These are phyloP conservation scores for Paramecium caudatum DNA, from an alignment of 73 alveolate species.

Conservation along the genomic window DNA sequence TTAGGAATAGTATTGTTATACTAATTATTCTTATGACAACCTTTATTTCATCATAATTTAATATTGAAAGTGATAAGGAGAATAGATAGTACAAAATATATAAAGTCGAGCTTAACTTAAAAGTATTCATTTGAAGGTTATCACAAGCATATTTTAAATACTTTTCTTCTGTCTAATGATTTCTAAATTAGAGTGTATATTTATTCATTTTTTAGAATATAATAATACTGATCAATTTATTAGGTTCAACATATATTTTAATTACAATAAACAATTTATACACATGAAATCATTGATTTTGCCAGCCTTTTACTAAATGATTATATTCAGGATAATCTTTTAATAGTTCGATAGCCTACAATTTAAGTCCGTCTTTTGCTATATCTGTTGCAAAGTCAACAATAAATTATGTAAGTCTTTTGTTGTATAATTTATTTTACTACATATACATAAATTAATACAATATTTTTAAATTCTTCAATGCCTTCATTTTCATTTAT, in stretches of 20 bases:
- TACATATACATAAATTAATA: background rate
- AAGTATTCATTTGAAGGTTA: background rate
- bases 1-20: background rate
- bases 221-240: no score
- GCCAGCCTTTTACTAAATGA: conserved; percentile 34
- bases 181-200: conserved; percentile 11
- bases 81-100: background rate
- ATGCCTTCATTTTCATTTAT: conserved; percentile 10
- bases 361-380: background rate
- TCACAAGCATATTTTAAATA: background rate
- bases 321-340: conserved; percentile 5
- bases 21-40: background rate
- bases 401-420: conserved; percentile 5
- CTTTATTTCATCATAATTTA: background rate
- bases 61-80: background rate
- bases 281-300: background rate
- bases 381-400: background rate
- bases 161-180: background rate
- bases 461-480: background rate
- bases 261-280: no score
- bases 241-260: no score
- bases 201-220: background rate
- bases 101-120: background rate
- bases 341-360: background rate
- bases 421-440: conserved; percentile 8